Evolutionary conservation across 2,329 filamentous ascomycete species (phyloP), one percentile per base, ranked within the genome.

Genomic region (Talaromyces marneffei): DNA sequence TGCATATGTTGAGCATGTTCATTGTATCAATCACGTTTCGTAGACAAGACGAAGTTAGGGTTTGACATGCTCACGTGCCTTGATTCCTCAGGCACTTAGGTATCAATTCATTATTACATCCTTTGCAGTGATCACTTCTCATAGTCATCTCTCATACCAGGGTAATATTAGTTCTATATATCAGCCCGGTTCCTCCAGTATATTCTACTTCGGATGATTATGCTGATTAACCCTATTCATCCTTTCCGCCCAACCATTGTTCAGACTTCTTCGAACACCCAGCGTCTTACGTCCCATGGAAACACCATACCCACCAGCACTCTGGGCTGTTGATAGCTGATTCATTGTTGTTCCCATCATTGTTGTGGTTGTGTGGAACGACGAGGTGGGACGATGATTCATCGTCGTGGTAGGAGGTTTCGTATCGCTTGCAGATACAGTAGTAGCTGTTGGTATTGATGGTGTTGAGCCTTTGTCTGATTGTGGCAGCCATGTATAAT

Each of bases 211-310:
- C 10, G 33, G 25, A 25, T 37, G 23, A 59, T 44, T 53, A 25
- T 59, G 57, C 35, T 59, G 57, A 20, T 58, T 59, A 33, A n/a
- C 50, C 8, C 60, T 33, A 42, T 31, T 63, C 61, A 63, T 63
- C 44, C 61, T 63, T 25, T 53, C 72, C 60, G 74, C 72, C 77
- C 77, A 79, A 50, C 76, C 75, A 65, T 71, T 76, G 35, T 63
- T 53, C 72, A 78, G 74, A 55, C 71, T 76, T 56, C 76, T 71
- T 44, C 77, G 72, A 57, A 79, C 72, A 29, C 77, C 77, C 60
- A 78, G 63, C 18, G 76, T 78, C 66, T 72, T 75, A 58, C 71
- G 72, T 59, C 66, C 67, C 52, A 55, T 55, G 39, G 65, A 39
- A 44, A 40, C 37, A 16, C 44, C 44, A 8, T 52, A 29, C 1